Percentiles rank a stretch among this genome's conserved stretches.
Conservation (phyloP, 176 grass and related monocot species). For the Coix lacrymajobi region DNA sequence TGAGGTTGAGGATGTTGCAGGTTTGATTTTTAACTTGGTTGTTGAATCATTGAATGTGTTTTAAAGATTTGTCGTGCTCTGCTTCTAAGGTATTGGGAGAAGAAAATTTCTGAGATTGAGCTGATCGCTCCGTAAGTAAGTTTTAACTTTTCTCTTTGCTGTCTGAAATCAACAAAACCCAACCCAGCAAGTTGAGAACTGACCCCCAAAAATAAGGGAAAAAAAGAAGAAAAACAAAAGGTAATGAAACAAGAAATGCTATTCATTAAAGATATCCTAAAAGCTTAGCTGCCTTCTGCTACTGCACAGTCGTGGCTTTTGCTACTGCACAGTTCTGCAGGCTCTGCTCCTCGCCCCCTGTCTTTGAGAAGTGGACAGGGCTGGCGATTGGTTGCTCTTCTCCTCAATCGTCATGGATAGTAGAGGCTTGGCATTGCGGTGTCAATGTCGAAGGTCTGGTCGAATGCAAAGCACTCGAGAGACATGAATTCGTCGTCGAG, state of each 20-base stretch:
- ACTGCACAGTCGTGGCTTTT: background rate
- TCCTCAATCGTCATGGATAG: conserved; percentile 38
- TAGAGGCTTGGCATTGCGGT: conserved; percentile 17
- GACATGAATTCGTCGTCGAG: conserved; percentile 24
- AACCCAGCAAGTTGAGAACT: background rate
- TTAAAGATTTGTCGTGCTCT: background rate
- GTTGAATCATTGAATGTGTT: too few species aligned
- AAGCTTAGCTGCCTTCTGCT: background rate
- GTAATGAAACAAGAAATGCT: background rate
- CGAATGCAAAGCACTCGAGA: conserved; percentile 30
- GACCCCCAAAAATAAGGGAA: background rate
- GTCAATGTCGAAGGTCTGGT: conserved; percentile 20
- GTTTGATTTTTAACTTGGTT: background rate
- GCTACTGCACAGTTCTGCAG: conserved; percentile 20
- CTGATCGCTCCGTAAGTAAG: background rate
- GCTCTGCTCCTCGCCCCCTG: conserved; percentile 34
- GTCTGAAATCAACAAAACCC: background rate
- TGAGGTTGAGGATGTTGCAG: background rate
- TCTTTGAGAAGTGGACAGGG: background rate
- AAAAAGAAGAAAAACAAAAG: background rate
- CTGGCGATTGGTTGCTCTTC: background rate
- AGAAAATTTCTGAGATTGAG: background rate
- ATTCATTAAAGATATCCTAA: conserved; percentile 20
- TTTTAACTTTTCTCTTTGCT: background rate
- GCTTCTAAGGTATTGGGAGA: too few species aligned